Evolutionary conservation across 1,284 basidiomycete genomes (phyloP).

Genomic region (Thecaphora thlaspeos): DNA sequence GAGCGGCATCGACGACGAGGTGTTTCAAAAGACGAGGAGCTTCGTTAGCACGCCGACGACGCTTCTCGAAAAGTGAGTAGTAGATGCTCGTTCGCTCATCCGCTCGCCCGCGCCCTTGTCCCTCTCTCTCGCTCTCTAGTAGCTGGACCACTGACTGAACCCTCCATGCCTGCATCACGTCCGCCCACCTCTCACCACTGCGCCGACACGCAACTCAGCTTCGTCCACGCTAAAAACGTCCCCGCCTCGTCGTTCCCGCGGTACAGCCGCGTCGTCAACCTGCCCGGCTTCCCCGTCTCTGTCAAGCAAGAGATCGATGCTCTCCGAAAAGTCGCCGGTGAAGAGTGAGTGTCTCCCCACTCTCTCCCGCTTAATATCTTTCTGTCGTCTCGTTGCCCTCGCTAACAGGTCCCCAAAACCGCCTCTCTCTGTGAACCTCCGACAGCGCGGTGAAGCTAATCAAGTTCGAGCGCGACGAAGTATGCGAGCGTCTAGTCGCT

Average conservation of each 20-base stretch:
- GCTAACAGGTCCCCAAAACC: too few species aligned
- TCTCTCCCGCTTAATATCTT: too few species aligned
- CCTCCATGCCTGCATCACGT: too few species aligned
- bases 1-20: slow-evolving; percentile 15
- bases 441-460: slow-evolving; percentile 20
- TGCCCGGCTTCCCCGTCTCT: slow-evolving; percentile 38
- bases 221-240: slow-evolving; percentile 31
- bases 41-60: slow-evolving; percentile 32
- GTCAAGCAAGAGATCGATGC: slow-evolving; percentile 35
- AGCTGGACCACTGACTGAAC: too few species aligned
- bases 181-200: not conserved
- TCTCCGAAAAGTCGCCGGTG: slow-evolving; percentile 21
- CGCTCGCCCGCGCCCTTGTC: too few species aligned
- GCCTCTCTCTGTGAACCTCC: too few species aligned
- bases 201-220: not conserved
- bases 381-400: too few species aligned
- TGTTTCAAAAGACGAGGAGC: slow-evolving; percentile 11
- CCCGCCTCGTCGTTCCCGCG: slow-evolving; percentile 10
- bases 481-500: slow-evolving; percentile 29
- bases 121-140: too few species aligned
- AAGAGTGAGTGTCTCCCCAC: slow-evolving; percentile 2
- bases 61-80: slow-evolving; percentile 21
- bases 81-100: too few species aligned
- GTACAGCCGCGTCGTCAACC: slow-evolving; percentile 19
- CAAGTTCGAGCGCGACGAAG: slow-evolving; percentile 38